Evolutionary conservation across 208 protist species (phyloP), one percentile per base, ranked within the genome.

Genomic region (Leptomonas seymouri): DNA sequence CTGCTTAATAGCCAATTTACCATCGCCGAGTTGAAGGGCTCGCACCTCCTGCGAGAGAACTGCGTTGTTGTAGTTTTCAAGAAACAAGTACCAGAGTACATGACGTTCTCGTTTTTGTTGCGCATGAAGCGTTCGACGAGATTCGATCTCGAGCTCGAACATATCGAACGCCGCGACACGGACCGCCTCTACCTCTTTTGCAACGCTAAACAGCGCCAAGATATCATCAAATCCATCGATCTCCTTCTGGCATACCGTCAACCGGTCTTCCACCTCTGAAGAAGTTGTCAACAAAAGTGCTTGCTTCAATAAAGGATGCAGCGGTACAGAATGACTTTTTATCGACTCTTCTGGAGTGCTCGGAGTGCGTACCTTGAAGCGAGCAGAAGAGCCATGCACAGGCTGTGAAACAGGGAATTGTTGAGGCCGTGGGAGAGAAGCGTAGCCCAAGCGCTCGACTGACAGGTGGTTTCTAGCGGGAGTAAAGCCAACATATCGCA

Each of bases 21-120:
- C 36, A 23, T 56, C 59, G 58, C 56, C n/a, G 23, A 65, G 25
- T 50, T 75, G 80, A 14, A 83, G 42, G 28, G 27, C 49, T 21
- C 62, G 76, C 21, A 76, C 62, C 15, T 75, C 66, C 14, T 67
- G 66, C 0, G 61, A 73, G 12, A 87, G 54, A 18, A 62, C 49
- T 8, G 63, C 71, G 55, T 86, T 81, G 67, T 78, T 72, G 64
- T 73, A 67, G 30, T 65, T 85, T 51, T 87, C 78, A n/a, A 49
- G 60, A n/a, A 67, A 69, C 75, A 74, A 86, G 64, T 62, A 74
- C 16, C 48, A 14, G 7, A 89, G 57, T 18, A 87, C 76, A n/a
- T 54, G 49, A 3, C 87, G 62, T 55, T 90, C 84, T 23, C 65
- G 79, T 30, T 50, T 44, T 54, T 93, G 82, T 46, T 93, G 84